Conservation (phyloP, 352 stramenopile species). For the Globisporangium lucens region DNA sequence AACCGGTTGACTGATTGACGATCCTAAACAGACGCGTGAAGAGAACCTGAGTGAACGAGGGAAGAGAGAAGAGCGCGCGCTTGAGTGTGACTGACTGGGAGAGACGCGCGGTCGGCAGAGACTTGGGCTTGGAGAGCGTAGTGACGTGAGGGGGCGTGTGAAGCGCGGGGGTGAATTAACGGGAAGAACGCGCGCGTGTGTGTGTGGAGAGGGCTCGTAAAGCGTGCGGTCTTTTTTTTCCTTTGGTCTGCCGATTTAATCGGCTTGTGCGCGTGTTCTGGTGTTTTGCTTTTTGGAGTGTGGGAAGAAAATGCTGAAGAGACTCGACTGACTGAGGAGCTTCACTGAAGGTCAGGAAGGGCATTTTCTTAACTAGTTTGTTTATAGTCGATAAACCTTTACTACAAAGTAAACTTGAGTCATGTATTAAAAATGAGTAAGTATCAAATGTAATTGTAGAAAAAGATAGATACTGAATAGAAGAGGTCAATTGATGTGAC, state of each 20-base stretch:
- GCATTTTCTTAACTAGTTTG: background rate
- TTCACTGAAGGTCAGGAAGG: background rate
- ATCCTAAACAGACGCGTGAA: no score
- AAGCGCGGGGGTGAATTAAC: background rate
- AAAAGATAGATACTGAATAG: background rate
- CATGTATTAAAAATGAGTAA: background rate
- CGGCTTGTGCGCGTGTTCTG: background rate
- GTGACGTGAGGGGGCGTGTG: background rate
- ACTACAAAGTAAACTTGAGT: background rate
- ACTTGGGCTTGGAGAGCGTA: no score
- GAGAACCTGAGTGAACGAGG: no score
- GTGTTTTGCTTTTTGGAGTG: background rate
- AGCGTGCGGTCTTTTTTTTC: background rate
- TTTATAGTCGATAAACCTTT: background rate
- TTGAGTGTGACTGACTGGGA: background rate
- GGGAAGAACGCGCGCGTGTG: background rate
- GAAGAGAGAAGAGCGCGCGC: no score
- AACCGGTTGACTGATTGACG: no score
- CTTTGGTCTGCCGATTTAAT: background rate
- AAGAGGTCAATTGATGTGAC: background rate
- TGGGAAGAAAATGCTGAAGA: background rate
- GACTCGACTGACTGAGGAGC: background rate
- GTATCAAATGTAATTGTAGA: no score
- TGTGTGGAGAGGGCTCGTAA: background rate
- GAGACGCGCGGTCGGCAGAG: background rate